Base-by-base conservation (phyloP, 1,284 basidiomycete genomes). In the Ceratobasidium theobromae region DNA sequence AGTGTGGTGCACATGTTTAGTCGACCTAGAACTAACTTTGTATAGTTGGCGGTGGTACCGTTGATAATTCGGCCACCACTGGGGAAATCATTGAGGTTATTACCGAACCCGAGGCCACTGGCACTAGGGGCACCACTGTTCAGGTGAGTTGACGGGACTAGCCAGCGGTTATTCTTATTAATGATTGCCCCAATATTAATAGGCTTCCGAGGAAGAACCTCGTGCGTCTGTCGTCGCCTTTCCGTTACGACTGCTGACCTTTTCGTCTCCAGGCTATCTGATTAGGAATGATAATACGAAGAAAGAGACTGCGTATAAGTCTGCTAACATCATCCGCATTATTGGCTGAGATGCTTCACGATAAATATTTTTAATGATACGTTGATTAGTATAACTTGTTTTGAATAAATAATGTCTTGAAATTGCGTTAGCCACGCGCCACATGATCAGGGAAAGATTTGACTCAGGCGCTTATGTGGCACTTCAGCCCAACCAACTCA, bases 71-170 rank as follows among this genome's bases (percentile, higher is more conserved):
- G 5, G 75, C 72, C 53, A 69, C 71, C 73, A 33, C 68, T 72
- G 18, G 71, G 65, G 79, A 77, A 69, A 77, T 81, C 27, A 73
- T 78, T 23, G 76, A 79, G 69, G 74, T 79, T 21, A 71, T 80
- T 53, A 74, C 77, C 14, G 75, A 78, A 67, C 78, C 78, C 14
- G 77, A 77, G 3, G 75, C 76, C 0, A 72, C 74, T 18, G 54
- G 54, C 43, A 18, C 40, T 11, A 46, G 40, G 2, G 54, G 54
- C 28, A 57, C 43, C 28, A 57, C 54, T 30, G 54, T 57, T 46
- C 54, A 57, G 41, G 54, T 55, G 4, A 55, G 53, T 14, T 14
- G 12, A 4, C 33, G 11, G 18, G 27, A 25, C 8, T 9, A 4
- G 21, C 23, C 18, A 8, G 27, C 25, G 49, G n/a, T 38, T 9